phyloP scores from a whole-genome alignment of 345 rosid species.

The Firmiana major region DNA sequence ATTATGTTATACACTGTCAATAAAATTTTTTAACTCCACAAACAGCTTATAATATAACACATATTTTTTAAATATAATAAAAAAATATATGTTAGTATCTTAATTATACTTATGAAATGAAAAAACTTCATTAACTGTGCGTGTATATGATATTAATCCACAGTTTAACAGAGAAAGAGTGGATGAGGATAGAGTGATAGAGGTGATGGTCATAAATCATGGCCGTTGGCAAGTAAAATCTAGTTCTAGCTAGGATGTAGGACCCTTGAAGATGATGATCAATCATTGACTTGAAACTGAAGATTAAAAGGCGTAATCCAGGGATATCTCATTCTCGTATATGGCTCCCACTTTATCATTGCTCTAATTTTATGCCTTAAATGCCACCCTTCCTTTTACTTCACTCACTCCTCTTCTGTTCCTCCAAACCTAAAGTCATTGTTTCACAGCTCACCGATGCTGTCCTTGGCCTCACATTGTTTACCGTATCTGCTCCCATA shows the following conservation, averaged over 20 bases:
- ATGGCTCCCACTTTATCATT: background rate
- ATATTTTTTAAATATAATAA: too few relatives aligned
- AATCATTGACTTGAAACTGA: conserved; percentile 22
- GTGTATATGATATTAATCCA: too few relatives aligned
- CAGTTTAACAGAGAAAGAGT: background rate
- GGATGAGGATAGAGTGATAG: conserved; percentile 4
- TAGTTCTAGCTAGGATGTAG: background rate
- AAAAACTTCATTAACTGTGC: too few relatives aligned
- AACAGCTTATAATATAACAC: too few relatives aligned
- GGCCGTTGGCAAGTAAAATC: conserved; percentile 20
- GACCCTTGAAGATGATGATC: background rate
- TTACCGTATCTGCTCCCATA: background rate
- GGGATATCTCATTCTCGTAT: background rate
- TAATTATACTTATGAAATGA: too few relatives aligned
- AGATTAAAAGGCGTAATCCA: conserved; percentile 9
- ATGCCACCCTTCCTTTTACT: conserved; percentile 22
- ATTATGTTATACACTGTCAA: too few relatives aligned
- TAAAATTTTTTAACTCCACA: too few relatives aligned
- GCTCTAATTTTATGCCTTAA: background rate
- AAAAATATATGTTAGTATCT: too few relatives aligned
- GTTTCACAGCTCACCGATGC: conserved; percentile 9
- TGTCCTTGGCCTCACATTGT: background rate
- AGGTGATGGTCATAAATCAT: conserved; percentile 15
- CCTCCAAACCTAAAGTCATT: background rate
- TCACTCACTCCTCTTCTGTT: conserved; percentile 15